Conservation (phyloP, 768 basidiomycete species). For the Porpolomopsis calyptriformis region DNA sequence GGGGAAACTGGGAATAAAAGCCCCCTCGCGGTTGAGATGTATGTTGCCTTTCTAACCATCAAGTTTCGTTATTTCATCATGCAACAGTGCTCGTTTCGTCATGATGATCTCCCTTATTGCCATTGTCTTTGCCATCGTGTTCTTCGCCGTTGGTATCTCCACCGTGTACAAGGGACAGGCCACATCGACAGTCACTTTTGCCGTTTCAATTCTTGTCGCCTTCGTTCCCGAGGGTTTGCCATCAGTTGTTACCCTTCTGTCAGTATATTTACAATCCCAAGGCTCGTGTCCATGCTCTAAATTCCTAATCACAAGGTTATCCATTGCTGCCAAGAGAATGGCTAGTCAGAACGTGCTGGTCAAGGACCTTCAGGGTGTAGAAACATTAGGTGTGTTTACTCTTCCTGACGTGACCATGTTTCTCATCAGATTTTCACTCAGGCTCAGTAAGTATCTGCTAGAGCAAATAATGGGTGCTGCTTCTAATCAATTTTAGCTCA, state of each 20-base stretch:
- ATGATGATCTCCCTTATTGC: slow-evolving; percentile 52
- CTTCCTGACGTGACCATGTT: not conserved
- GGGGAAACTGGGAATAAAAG: slow-evolving; percentile 55
- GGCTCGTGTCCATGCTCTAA: not conserved
- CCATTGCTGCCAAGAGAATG: slow-evolving; percentile 65
- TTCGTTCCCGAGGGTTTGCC: slow-evolving; percentile 52
- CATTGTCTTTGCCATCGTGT: slow-evolving; percentile 49
- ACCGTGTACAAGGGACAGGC: slow-evolving; percentile 57
- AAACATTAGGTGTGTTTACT: slow-evolving; percentile 52
- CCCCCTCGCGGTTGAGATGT: slow-evolving; percentile 61
- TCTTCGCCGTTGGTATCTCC: slow-evolving; percentile 56
- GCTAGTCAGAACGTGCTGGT: slow-evolving; percentile 62
- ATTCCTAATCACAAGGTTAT: slow-evolving; percentile 22
- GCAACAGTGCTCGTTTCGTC: slow-evolving; percentile 44
- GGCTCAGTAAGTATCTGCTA: slow-evolving; percentile 27
- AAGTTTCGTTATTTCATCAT: slow-evolving; percentile 5
- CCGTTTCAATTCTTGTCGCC: slow-evolving; percentile 41
- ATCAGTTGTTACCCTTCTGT: slow-evolving; percentile 53
- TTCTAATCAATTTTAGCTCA: slow-evolving; percentile 29
- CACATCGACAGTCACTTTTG: slow-evolving; percentile 46
- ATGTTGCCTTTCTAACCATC: slow-evolving; percentile 11
- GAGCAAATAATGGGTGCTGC: not conserved
- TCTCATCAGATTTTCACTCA: slow-evolving; percentile 31
- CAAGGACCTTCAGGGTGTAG: slow-evolving; percentile 64
- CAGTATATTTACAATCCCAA: not conserved